A percentile compares a stretch with the other conserved stretches of the same genome.
These are phyloP conservation scores for Zangia roseola DNA, from an alignment of 768 basidiomycete genomes.

Conservation along the genomic window DNA sequence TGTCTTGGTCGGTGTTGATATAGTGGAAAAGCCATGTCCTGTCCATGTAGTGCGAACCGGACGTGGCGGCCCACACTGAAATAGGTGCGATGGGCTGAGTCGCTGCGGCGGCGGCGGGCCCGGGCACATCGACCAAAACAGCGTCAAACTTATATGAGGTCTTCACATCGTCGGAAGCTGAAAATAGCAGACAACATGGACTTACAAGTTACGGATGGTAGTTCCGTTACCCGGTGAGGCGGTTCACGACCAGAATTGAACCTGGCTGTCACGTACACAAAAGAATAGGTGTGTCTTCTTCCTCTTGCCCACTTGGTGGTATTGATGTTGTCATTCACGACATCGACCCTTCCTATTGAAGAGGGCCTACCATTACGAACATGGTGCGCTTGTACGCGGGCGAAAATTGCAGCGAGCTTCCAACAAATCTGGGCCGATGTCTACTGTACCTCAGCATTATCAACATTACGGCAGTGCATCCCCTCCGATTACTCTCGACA, in stretches of 20 bases:
- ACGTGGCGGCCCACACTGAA: too few species aligned
- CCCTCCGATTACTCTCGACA: slow-evolving; percentile 72
- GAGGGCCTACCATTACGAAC: slow-evolving; percentile 23
- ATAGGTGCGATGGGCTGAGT: too few species aligned
- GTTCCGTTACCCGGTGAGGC: too few species aligned
- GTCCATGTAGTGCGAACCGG: slow-evolving; percentile 16
- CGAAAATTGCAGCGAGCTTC: slow-evolving; percentile 5
- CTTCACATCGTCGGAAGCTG: too few species aligned
- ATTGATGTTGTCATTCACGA: not conserved
- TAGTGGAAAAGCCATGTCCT: slow-evolving; percentile 15
- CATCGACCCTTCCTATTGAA: not conserved
- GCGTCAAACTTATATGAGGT: too few species aligned
- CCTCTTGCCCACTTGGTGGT: not conserved
- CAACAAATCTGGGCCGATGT: not conserved
- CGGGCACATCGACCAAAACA: too few species aligned
- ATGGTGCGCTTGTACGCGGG: slow-evolving; percentile 19
- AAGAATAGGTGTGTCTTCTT: slow-evolving; percentile 7
- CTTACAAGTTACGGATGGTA: too few species aligned
- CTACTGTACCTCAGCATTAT: not conserved
- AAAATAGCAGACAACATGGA: too few species aligned
- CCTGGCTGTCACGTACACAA: not conserved
- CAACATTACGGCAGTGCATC: slow-evolving; percentile 54
- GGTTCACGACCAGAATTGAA: too few species aligned
- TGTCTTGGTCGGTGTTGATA: slow-evolving; percentile 17
- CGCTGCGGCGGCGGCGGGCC: too few species aligned